Conservation (phyloP, 495 filamentous ascomycete genomes). For the Daldinia decipiens region DNA sequence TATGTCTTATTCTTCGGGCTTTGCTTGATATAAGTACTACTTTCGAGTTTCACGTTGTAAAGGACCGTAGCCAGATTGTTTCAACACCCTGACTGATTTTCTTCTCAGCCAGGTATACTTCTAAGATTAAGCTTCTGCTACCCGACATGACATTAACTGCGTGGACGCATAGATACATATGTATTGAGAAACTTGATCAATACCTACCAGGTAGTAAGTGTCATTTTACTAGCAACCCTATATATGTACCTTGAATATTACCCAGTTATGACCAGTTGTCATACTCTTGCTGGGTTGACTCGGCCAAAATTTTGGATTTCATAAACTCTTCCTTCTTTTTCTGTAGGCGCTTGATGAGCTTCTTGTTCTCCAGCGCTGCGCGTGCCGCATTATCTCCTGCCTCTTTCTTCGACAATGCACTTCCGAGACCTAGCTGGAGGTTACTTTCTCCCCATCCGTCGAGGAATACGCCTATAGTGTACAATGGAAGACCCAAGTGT, state of each 20-base stretch:
- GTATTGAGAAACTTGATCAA: background rate
- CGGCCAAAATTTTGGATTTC: slow-evolving; percentile 20
- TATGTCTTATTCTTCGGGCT: no score
- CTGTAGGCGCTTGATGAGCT: slow-evolving; percentile 64
- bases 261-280: slow-evolving; percentile 38
- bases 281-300: slow-evolving; percentile 29
- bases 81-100: background rate
- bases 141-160: background rate
- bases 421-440: slow-evolving; percentile 72
- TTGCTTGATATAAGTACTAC: no score
- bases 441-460: slow-evolving; percentile 77
- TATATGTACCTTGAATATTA: no score
- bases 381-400: slow-evolving; percentile 77
- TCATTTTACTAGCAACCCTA: no score
- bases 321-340: slow-evolving; percentile 60
- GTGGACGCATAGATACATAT: background rate
- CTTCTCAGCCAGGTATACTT: background rate
- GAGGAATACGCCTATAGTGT: slow-evolving; percentile 73
- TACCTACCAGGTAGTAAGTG: no score
- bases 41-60: no score
- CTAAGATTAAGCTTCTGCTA: background rate
- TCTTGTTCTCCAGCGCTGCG: slow-evolving; percentile 69
- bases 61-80: background rate
- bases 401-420: slow-evolving; percentile 74
- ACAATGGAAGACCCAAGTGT: slow-evolving; percentile 66